Evolutionary conservation across 2,329 filamentous ascomycete genomes (phyloP).

Genomic region (Penicillium sp.): DNA sequence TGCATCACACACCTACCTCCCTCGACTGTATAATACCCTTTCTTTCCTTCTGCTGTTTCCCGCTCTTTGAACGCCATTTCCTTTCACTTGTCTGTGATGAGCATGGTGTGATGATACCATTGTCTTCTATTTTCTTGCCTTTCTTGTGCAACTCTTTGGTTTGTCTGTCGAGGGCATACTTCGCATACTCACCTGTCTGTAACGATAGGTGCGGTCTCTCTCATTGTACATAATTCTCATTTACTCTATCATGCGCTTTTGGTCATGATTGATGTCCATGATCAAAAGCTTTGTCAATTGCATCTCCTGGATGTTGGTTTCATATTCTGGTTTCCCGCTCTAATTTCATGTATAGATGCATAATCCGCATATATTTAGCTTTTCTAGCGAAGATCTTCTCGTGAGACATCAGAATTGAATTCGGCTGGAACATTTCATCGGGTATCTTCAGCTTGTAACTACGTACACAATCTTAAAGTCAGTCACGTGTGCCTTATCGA

Average conservation of each 20-base stretch:
- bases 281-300: conserved; percentile 20
- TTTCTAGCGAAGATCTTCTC: neutral
- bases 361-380: neutral
- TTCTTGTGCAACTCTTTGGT: conserved; percentile 4
- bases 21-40: conserved; percentile 28
- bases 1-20: conserved; percentile 11
- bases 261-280: conserved; percentile 16
- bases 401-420: neutral
- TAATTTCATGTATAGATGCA: neutral
- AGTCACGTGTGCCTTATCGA: neutral
- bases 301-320: conserved; percentile 20
- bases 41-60: neutral
- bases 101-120: conserved; percentile 27
- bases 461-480: neutral
- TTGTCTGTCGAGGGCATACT: conserved; percentile 13
- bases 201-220: conserved; percentile 9
- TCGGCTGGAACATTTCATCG: neutral
- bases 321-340: neutral
- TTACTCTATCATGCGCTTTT: conserved; percentile 9
- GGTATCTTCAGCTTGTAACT: neutral
- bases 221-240: conserved; percentile 31
- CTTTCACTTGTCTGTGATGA: conserved; percentile 19
- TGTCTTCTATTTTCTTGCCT: conserved; percentile 8
- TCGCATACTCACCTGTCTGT: conserved; percentile 13
- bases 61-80: conserved; percentile 9